Percentiles rank a stretch among this genome's conserved stretches.
Conservation (phyloP, 2,329 filamentous ascomycete genomes). For the Helotiales sp. region DNA sequence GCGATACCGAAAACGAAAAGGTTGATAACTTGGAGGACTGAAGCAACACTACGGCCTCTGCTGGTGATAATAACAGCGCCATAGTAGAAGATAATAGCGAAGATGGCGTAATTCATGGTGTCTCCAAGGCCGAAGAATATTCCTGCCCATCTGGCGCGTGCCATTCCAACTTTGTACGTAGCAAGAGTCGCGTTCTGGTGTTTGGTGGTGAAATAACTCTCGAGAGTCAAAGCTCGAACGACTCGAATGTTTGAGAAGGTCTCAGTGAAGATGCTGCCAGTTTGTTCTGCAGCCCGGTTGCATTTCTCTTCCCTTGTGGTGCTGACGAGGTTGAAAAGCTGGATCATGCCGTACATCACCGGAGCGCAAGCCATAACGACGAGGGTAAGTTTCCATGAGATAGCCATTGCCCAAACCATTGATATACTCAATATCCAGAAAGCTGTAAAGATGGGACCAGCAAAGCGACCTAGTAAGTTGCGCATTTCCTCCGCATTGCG, state of each 20-base stretch:
- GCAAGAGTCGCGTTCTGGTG: slow-evolving; percentile 52
- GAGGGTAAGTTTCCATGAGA: slow-evolving; percentile 79
- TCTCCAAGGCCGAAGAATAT: slow-evolving; percentile 78
- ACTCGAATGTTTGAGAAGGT: slow-evolving; percentile 78
- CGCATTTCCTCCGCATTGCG: slow-evolving; percentile 85
- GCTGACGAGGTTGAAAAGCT: slow-evolving; percentile 63
- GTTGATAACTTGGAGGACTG: slow-evolving; percentile 74
- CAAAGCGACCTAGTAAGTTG: slow-evolving; percentile 76
- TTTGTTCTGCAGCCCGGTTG: slow-evolving; percentile 60
- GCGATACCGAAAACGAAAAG: slow-evolving; percentile 82
- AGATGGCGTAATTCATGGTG: slow-evolving; percentile 68
- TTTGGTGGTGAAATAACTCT: slow-evolving; percentile 67
- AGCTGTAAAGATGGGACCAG: slow-evolving; percentile 68
- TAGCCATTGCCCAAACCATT: slow-evolving; percentile 69
- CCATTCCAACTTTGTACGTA: slow-evolving; percentile 61
- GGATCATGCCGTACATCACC: slow-evolving; percentile 64
- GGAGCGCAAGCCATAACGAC: slow-evolving; percentile 71
- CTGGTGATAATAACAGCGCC: slow-evolving; percentile 63
- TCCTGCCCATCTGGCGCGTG: slow-evolving; percentile 66
- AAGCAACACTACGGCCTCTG: slow-evolving; percentile 49
- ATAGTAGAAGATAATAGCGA: slow-evolving; percentile 82
- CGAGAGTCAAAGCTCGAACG: slow-evolving; percentile 73
- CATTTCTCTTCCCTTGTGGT: slow-evolving; percentile 71
- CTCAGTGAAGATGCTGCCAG: slow-evolving; percentile 68
- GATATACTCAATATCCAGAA: slow-evolving; percentile 67